These are phyloP conservation scores for Murraya paniculata DNA, from an alignment of 345 rosid species.

Conservation along the genomic window DNA sequence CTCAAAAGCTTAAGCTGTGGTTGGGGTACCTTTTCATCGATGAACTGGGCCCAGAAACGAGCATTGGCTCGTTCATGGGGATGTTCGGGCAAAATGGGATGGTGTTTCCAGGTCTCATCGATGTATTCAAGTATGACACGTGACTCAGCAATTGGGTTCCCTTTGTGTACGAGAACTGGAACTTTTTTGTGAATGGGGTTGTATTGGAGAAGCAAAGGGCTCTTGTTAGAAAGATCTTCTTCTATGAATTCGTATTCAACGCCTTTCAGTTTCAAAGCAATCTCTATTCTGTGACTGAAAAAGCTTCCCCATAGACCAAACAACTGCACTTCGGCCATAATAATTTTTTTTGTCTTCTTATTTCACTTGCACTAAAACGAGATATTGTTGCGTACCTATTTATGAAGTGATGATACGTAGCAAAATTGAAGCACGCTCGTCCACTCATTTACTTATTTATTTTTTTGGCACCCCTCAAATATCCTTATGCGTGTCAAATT, in stretches of 20 bases:
- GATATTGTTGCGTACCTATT: too few species aligned
- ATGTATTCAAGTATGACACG: constrained; percentile 51
- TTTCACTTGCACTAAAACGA: too few species aligned
- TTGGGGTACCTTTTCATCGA: constrained; percentile 41
- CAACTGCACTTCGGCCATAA: constrained; percentile 34
- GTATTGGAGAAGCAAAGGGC: too few species aligned
- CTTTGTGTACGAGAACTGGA: constrained; percentile 53
- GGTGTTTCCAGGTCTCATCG: constrained; percentile 48
- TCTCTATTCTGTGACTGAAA: constrained; percentile 40
- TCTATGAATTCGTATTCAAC: constrained; percentile 43
- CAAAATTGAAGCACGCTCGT: too few species aligned
- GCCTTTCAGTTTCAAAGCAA: constrained; percentile 50
- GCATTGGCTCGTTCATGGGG: constrained; percentile 48
- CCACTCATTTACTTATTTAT: background rate
- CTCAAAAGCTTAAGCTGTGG: too few species aligned
- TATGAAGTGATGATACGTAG: too few species aligned
- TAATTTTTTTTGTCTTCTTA: background rate
- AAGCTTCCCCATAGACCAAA: constrained; percentile 49
- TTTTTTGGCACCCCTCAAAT: background rate
- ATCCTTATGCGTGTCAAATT: too few species aligned
- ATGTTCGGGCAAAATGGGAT: constrained; percentile 40
- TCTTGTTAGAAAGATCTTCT: constrained; percentile 32
- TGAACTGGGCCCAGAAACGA: constrained; percentile 56
- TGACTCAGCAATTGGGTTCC: constrained; percentile 42
- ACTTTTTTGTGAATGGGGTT: constrained; percentile 48